Evolutionary conservation across 169 alveolate species (phyloP).

Genomic region (Neospora caninum): DNA sequence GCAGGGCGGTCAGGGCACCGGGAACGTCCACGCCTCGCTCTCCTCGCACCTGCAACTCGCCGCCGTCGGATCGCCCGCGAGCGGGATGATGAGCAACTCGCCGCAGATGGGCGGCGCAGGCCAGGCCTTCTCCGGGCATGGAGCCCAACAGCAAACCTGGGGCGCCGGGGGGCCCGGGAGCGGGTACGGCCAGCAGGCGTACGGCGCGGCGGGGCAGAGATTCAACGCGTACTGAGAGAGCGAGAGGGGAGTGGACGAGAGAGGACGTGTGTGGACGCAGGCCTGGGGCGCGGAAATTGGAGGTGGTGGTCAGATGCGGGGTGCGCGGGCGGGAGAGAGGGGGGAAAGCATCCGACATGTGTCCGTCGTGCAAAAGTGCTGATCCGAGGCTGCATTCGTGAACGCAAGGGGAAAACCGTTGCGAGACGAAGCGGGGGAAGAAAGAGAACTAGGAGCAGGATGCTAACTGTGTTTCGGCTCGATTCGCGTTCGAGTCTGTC

Average conservation of each 20-base stretch:
- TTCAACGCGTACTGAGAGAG: constrained; percentile 13
- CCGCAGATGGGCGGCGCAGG: constrained; percentile 7
- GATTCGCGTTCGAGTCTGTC: no score
- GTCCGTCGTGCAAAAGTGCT: no score
- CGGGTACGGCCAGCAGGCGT: background rate
- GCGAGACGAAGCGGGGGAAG: no score
- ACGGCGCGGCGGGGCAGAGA: background rate
- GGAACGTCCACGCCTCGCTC: background rate
- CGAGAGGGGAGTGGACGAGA: background rate
- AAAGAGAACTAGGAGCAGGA: no score
- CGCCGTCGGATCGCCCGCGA: background rate
- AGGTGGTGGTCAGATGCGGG: no score
- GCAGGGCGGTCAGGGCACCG: background rate
- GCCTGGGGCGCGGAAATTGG: no score
- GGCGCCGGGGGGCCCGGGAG: background rate
- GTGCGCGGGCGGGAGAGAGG: no score
- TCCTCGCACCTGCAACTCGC: background rate
- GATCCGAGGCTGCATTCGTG: no score
- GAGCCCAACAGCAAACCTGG: constrained; percentile 23
- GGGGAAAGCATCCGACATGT: no score
- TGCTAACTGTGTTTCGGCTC: no score
- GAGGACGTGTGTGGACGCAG: no score
- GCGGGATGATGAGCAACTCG: background rate
- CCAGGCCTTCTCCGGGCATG: background rate
- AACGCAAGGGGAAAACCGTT: no score